Evolutionary conservation across 768 basidiomycete species (phyloP).

Genomic region (Strobilomyces dryophilus): DNA sequence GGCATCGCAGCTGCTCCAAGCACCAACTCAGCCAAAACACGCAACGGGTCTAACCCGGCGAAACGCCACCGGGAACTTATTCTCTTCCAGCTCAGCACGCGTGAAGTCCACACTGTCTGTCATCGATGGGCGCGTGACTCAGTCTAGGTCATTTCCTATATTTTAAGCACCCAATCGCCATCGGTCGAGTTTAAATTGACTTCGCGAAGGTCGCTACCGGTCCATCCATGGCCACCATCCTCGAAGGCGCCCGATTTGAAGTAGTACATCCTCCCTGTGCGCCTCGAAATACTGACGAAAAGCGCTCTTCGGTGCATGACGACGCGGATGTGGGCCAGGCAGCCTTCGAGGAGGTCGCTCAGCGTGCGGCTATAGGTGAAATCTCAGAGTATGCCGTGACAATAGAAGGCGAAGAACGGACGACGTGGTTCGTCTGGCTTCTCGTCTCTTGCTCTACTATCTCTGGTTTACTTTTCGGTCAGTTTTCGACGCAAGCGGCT

Average conservation of each 20-base stretch:
- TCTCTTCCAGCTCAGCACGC: neutral
- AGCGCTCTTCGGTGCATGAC: neutral
- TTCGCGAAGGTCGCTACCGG: neutral
- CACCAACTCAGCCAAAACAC: too few relatives aligned
- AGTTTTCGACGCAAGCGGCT: slow-evolving; percentile 14
- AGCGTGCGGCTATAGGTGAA: slow-evolving; percentile 34
- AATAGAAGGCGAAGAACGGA: slow-evolving; percentile 61
- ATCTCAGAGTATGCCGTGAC: slow-evolving; percentile 58
- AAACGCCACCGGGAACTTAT: neutral
- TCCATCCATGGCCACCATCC: neutral
- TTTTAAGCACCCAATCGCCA: neutral
- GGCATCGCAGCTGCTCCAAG: too few relatives aligned
- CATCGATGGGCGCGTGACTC: neutral
- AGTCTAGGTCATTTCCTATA: neutral
- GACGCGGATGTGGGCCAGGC: neutral
- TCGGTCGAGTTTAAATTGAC: neutral
- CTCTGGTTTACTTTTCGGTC: slow-evolving; percentile 73
- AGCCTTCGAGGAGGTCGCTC: slow-evolving; percentile 15
- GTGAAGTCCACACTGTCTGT: too few relatives aligned
- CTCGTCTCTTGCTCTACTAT: slow-evolving; percentile 72
- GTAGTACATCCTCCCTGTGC: neutral
- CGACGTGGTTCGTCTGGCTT: slow-evolving; percentile 75
- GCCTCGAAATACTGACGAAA: slow-evolving; percentile 2
- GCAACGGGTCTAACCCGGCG: neutral
- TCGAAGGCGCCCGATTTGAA: neutral